A percentile compares a stretch with the other conserved stretches of the same genome.
These are phyloP conservation scores for Cyberlindnera mississippiensis DNA, from an alignment of 805 yeast genomes.

Conservation along the genomic window DNA sequence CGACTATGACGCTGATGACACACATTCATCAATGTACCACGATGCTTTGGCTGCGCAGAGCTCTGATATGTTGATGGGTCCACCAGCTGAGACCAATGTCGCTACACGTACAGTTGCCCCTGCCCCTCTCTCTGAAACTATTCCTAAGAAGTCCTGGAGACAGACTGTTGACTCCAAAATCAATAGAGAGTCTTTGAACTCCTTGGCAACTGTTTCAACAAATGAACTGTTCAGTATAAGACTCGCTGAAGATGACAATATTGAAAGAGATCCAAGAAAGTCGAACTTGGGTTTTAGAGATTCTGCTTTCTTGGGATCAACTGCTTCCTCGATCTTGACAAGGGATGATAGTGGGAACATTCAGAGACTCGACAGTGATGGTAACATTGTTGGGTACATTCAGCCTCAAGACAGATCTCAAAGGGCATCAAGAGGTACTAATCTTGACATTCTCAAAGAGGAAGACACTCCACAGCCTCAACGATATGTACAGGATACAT, in stretches of 20 bases:
- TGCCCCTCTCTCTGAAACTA: slow-evolving; percentile 11
- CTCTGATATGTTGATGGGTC: slow-evolving; percentile 35
- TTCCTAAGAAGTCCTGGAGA: slow-evolving; percentile 60
- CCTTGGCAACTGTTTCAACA: slow-evolving; percentile 82
- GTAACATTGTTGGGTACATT: slow-evolving; percentile 24
- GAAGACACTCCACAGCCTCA: slow-evolving; percentile 19
- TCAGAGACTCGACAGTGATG: slow-evolving; percentile 27
- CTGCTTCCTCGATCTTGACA: slow-evolving; percentile 24
- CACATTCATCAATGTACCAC: slow-evolving; percentile 31
- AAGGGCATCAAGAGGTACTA: slow-evolving; percentile 22
- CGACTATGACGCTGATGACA: slow-evolving; percentile 14
- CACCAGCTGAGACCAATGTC: slow-evolving; percentile 12
- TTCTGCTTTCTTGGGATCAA: slow-evolving; percentile 35
- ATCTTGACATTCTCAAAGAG: slow-evolving; percentile 25
- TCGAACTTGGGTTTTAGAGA: slow-evolving; percentile 38
- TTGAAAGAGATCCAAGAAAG: slow-evolving; percentile 41
- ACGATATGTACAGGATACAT: slow-evolving; percentile 15
- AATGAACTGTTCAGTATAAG: slow-evolving; percentile 77
- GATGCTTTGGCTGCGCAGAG: slow-evolving; percentile 39
- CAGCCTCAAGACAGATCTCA: slow-evolving; percentile 11
- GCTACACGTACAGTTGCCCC: slow-evolving; percentile 1
- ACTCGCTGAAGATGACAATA: slow-evolving; percentile 56
- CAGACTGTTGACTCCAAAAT: slow-evolving; percentile 29
- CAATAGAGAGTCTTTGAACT: slow-evolving; percentile 60
- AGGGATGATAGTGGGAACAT: slow-evolving; percentile 29